Conservation (phyloP, 2,329 filamentous ascomycete species). For the Clarireedia sp. region DNA sequence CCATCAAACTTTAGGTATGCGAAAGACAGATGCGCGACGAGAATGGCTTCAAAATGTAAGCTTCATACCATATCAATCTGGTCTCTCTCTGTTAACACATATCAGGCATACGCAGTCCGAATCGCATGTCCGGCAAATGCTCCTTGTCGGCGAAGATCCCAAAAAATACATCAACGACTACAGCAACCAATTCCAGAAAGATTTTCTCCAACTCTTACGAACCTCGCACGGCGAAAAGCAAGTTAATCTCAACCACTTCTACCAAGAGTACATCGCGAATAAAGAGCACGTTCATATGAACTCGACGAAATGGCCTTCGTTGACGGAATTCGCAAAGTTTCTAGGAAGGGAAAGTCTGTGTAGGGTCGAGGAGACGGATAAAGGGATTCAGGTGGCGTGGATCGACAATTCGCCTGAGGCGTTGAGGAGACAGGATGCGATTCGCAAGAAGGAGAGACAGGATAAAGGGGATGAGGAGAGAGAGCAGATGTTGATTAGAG, state of each 20-base stretch:
- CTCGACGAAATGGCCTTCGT: conserved; percentile 75
- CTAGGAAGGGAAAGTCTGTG: conserved; percentile 82
- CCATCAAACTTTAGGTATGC: conserved; percentile 52
- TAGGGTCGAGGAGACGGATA: conserved; percentile 80
- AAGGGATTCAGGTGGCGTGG: conserved; percentile 82
- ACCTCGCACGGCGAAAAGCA: conserved; percentile 88
- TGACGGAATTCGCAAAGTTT: conserved; percentile 86
- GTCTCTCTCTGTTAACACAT: too few species aligned
- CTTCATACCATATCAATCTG: too few species aligned
- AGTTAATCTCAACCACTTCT: conserved; percentile 85
- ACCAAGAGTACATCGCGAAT: conserved; percentile 85
- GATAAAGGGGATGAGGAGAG: conserved; percentile 87
- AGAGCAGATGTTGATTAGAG: conserved; percentile 72
- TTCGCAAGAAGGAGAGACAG: conserved; percentile 74
- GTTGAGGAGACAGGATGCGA: conserved; percentile 68
- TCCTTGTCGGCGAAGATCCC: conserved; percentile 78
- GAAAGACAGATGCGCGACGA: conserved; percentile 71
- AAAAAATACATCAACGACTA: conserved; percentile 78
- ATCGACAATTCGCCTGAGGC: conserved; percentile 88
- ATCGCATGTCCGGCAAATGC: conserved; percentile 82
- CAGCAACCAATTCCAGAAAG: conserved; percentile 69
- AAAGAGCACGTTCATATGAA: conserved; percentile 93
- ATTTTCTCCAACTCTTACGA: conserved; percentile 69
- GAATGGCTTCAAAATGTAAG: conserved; percentile 74
- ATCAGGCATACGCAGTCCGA: conserved; percentile 70